Base-by-base conservation (phyloP, 345 rosid species). In the Ailanthus altissimus region DNA sequence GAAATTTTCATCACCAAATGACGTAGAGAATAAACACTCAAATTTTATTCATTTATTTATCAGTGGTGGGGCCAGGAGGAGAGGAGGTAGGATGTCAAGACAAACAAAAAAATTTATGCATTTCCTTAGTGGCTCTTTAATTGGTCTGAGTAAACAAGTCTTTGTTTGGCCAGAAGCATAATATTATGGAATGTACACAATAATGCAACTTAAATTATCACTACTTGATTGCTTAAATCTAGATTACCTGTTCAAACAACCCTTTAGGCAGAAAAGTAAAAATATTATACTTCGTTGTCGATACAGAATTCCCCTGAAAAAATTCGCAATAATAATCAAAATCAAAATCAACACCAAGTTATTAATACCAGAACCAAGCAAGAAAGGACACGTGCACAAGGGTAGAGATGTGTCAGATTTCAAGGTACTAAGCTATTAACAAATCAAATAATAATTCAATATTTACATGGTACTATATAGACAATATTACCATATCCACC, bases 261-360 rank as follows among this genome's bases (percentile, higher is more conserved):
- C 99, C 99, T 84, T 97, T 97, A 0, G 99, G 99, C 16, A 97
- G 77, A 88, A 97, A 97, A 3, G 99, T 91, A 49, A 97, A 65
- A 87, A 97, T 84, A 85, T 94, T 97, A 88, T 97, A 94, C 91
- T 97, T 97, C 23, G 99, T 97, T 47, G 99, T 97, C 15, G 99
- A 90, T 80, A 94, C 82, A 10, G 97, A 88, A 86, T 94, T 94
- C 50, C 97, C 98, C 98, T 94, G 91, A 73, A 83, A 83, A 36
- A 78, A 71, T 74, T 75, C 61, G 72, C 50, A 58, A 73, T 46
- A 5, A 26, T 28, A 73, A 81, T 77, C 53, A 83, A 78, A 75
- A 59, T 26, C 69, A 70, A 40, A 62, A 23, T n/a, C n/a, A n/a
- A n/a, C n/a, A n/a, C n/a, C 64, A 62, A 51, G 58, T 42, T 21